Evolutionary conservation across 352 stramenopile genomes (phyloP).

Genomic region (Peronospora destructor): DNA sequence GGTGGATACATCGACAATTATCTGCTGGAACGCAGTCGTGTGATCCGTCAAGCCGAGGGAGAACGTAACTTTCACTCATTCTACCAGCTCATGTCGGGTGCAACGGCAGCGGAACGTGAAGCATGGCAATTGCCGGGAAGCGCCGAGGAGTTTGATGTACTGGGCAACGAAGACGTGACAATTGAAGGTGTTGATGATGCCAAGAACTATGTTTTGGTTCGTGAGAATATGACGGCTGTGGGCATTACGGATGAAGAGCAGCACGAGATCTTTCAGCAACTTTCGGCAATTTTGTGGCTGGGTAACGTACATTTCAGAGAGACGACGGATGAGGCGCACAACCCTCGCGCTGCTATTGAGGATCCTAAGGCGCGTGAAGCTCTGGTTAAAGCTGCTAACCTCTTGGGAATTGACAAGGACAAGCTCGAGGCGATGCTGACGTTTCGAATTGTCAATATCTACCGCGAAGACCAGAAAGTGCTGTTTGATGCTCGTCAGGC

Average conservation of each 20-base stretch:
- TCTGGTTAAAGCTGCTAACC: constrained; percentile 45
- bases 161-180: constrained; percentile 53
- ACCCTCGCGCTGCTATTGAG: constrained; percentile 61
- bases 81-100: constrained; percentile 86
- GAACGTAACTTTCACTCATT: constrained; percentile 93
- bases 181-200: constrained; percentile 78
- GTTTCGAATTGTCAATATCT: constrained; percentile 75
- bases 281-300: constrained; percentile 78
- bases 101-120: constrained; percentile 39
- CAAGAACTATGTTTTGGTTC: constrained; percentile 53
- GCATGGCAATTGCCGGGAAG: constrained; percentile 48
- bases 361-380: constrained; percentile 44
- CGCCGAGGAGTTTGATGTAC: constrained; percentile 54
- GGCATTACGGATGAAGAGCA: constrained; percentile 72
- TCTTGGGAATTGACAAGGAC: constrained; percentile 58
- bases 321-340: constrained; percentile 64
- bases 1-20: constrained; percentile 86
- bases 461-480: constrained; percentile 70
- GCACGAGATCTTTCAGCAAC: constrained; percentile 63
- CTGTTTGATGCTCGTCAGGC: constrained; percentile 67
- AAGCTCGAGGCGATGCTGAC: constrained; percentile 68
- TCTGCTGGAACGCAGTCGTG: constrained; percentile 88
- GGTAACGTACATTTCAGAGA: constrained; percentile 80
- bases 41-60: constrained; percentile 78
- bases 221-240: constrained; percentile 58